A percentile compares a stretch with the other conserved stretches of the same genome.
phyloP scores from a whole-genome alignment of 2,329 filamentous ascomycete species.

The Alternaria gaisen region DNA sequence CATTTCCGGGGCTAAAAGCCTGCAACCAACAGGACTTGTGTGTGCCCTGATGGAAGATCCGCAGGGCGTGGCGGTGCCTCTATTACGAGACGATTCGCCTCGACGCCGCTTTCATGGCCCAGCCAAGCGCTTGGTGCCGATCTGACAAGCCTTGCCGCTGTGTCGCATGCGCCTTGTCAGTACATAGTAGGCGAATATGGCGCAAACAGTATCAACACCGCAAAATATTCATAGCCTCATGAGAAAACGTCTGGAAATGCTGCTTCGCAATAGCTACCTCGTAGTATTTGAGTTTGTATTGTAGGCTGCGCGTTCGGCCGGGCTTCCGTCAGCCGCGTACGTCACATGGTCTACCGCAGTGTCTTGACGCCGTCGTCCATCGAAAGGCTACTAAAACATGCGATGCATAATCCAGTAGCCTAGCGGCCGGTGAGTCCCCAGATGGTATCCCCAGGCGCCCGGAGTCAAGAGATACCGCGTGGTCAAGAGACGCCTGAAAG shows the following conservation, averaged over 20 bases:
- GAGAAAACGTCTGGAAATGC: background rate
- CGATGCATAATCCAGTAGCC: background rate
- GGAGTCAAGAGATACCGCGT: background rate
- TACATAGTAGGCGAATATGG: background rate
- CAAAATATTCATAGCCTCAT: background rate
- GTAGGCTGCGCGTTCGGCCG: background rate
- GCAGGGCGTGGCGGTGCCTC: conserved; percentile 17
- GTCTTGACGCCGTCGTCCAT: background rate
- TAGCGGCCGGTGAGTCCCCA: background rate
- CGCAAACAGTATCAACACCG: background rate
- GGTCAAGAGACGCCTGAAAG: background rate
- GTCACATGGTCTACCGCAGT: background rate
- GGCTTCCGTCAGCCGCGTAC: conserved; percentile 3
- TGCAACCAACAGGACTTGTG: conserved; percentile 10
- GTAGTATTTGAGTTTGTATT: background rate
- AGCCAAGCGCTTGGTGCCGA: conserved; percentile 12
- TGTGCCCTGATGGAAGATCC: conserved; percentile 1
- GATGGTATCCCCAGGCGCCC: conserved; percentile 1
- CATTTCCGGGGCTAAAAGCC: background rate
- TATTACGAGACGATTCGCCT: conserved; percentile 11
- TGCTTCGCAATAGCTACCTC: background rate
- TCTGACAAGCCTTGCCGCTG: conserved; percentile 4
- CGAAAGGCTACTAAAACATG: background rate
- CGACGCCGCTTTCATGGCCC: background rate
- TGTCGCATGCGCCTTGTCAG: background rate